Evolutionary conservation across 2,329 filamentous ascomycete genomes (phyloP).

Genomic region (Coniochaeta hoffmannii): DNA sequence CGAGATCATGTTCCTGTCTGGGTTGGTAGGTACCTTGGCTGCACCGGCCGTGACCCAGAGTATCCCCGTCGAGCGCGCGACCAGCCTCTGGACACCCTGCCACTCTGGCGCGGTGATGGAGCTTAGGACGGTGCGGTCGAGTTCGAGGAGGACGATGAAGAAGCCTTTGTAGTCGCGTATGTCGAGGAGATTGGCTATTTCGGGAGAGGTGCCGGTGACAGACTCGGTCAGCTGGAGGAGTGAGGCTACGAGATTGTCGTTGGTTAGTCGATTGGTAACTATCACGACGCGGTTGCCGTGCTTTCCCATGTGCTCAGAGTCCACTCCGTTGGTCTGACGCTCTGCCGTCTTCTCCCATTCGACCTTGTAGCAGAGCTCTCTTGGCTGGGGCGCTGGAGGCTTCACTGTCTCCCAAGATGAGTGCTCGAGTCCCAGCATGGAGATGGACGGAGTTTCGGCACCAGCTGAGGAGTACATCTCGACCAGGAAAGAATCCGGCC

Average conservation of each 20-base stretch:
- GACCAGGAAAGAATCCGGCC: not conserved
- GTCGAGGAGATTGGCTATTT: constrained; percentile 9
- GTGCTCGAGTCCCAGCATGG: not conserved
- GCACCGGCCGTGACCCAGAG: not conserved
- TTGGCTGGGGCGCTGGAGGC: not conserved
- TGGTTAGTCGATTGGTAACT: not conserved
- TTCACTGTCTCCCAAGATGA: not conserved
- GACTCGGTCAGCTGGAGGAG: constrained; percentile 8
- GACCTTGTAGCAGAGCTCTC: not conserved
- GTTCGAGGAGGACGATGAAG: constrained; percentile 17
- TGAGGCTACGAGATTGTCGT: not conserved
- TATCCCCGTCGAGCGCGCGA: constrained; percentile 15
- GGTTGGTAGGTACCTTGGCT: not conserved
- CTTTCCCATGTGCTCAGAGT: not conserved
- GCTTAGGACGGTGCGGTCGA: constrained; percentile 13
- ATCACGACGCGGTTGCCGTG: not conserved
- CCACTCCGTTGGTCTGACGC: not conserved
- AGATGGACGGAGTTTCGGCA: not conserved
- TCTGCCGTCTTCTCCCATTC: not conserved
- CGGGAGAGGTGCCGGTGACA: constrained; percentile 5
- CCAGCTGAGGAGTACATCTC: not conserved
- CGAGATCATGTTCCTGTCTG: not conserved
- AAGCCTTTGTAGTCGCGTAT: constrained; percentile 7
- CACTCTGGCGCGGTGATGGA: constrained; percentile 6
- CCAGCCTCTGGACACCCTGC: constrained; percentile 12